phyloP scores from a whole-genome alignment of 768 basidiomycete genomes.

The Lentinus brumalis region DNA sequence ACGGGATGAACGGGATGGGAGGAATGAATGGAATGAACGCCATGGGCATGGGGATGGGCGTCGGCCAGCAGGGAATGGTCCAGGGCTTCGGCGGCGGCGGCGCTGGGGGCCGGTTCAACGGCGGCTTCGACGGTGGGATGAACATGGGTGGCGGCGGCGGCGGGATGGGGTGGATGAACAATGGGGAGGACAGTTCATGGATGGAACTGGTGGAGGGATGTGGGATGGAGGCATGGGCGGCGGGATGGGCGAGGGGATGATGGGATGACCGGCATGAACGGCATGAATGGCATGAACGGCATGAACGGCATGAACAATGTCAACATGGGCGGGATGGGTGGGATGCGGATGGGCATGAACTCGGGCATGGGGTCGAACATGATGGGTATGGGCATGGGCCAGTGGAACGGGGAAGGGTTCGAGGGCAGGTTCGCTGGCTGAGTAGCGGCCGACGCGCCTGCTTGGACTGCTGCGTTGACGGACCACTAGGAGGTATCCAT shows the following conservation, averaged over 20 bases:
- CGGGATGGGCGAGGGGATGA: constrained; percentile 25
- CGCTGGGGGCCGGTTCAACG: constrained; percentile 24
- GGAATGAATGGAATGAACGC: constrained; percentile 36
- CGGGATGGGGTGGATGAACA: constrained; percentile 39
- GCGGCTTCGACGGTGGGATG: constrained; percentile 21
- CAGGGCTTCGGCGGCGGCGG: constrained; percentile 23
- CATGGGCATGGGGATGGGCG: constrained; percentile 21
- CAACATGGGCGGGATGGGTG: constrained; percentile 18
- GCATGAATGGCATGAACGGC: constrained; percentile 19
- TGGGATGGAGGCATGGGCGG: constrained; percentile 37
- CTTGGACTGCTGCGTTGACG: background rate
- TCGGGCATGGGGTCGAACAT: constrained; percentile 16
- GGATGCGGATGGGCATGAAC: constrained; percentile 23
- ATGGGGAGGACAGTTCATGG: constrained; percentile 33
- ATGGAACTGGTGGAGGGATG: constrained; percentile 30
- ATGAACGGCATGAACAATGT: constrained; percentile 23
- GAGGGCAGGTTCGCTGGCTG: constrained; percentile 33
- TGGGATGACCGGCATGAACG: constrained; percentile 20
- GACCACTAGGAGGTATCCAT: background rate
- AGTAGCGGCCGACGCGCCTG: constrained; percentile 22
- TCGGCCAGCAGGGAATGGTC: constrained; percentile 18
- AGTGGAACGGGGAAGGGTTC: constrained; percentile 38
- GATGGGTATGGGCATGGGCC: constrained; percentile 39
- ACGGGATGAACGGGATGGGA: constrained; percentile 8
- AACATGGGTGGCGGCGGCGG: constrained; percentile 13